Percentiles rank a stretch among this genome's conserved stretches.
Evolutionary conservation across 495 filamentous ascomycete species (phyloP).

Genomic region (Talaromyces wortmannii): DNA sequence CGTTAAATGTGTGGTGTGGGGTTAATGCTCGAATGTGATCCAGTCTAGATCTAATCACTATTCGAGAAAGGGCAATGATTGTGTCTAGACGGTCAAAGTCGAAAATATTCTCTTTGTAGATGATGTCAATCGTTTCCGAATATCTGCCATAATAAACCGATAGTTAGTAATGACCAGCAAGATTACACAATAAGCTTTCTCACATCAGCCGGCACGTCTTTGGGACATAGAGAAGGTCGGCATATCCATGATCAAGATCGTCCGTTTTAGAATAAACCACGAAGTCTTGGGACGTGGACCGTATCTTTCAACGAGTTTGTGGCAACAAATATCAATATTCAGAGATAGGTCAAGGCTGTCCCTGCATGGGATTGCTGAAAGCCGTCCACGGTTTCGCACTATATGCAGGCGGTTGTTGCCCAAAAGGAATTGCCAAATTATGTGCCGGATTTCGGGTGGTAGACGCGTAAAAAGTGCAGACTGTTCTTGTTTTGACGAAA

Average conservation of each 20-base stretch:
- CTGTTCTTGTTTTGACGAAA: not conserved
- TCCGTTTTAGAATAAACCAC: not conserved
- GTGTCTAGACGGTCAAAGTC: not conserved
- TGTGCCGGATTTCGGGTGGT: not conserved
- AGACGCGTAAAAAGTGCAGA: not conserved
- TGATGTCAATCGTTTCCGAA: not conserved
- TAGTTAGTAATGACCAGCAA: not conserved
- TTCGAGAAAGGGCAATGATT: not conserved
- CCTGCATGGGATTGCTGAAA: not conserved
- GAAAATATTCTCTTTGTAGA: not conserved
- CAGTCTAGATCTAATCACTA: not conserved
- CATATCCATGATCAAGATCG: not conserved
- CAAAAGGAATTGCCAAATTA: not conserved
- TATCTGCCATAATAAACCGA: not conserved
- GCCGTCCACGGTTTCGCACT: not conserved
- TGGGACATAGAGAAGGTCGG: not conserved
- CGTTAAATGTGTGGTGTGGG: not conserved
- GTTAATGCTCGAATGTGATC: not conserved
- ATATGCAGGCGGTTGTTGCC: not conserved
- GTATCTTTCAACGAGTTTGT: not conserved
- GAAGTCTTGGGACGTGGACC: not conserved
- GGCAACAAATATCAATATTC: not conserved
- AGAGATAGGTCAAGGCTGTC: not conserved
- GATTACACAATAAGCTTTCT: not conserved
- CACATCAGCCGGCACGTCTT: not conserved